These are phyloP conservation scores for Hypocreales sp. DNA, from an alignment of 2,329 filamentous ascomycete species.

Conservation along the genomic window DNA sequence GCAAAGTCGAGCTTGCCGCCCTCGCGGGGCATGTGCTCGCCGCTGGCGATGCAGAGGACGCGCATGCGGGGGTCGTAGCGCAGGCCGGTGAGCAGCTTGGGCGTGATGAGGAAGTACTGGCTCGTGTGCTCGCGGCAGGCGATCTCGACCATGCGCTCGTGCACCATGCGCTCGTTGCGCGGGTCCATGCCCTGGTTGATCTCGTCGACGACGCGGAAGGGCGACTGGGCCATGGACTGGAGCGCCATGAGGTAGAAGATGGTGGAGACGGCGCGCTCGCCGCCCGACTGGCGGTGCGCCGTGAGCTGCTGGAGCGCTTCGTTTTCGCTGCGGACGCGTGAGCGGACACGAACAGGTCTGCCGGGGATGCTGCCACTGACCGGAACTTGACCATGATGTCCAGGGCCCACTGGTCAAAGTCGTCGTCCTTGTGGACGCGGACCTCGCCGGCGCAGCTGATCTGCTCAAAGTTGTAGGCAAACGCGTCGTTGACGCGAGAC, in stretches of 20 bases:
- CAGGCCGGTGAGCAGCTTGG: constrained; percentile 76
- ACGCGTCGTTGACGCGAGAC: constrained; percentile 71
- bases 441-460: constrained; percentile 93
- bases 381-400: constrained; percentile 93
- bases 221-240: constrained; percentile 81
- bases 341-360: too few relatives aligned
- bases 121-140: constrained; percentile 70
- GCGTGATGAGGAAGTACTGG: constrained; percentile 94
- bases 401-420: constrained; percentile 89
- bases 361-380: constrained; percentile 25
- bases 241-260: constrained; percentile 99
- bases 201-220: constrained; percentile 96
- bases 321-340: constrained; percentile 42
- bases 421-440: constrained; percentile 70
- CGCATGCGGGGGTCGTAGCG: constrained; percentile 85
- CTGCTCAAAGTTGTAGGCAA: constrained; percentile 82
- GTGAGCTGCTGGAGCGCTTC: constrained; percentile 76
- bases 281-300: constrained; percentile 87
- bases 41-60: constrained; percentile 84
- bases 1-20: constrained; percentile 34
- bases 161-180: constrained; percentile 93
- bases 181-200: constrained; percentile 99
- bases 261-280: constrained; percentile 88
- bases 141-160: constrained; percentile 96
- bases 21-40: constrained; percentile 52